Evolutionary conservation across 768 basidiomycete species (phyloP), one percentile per base, ranked within the genome.

Genomic region (Cantharellus cinnabarinus): DNA sequence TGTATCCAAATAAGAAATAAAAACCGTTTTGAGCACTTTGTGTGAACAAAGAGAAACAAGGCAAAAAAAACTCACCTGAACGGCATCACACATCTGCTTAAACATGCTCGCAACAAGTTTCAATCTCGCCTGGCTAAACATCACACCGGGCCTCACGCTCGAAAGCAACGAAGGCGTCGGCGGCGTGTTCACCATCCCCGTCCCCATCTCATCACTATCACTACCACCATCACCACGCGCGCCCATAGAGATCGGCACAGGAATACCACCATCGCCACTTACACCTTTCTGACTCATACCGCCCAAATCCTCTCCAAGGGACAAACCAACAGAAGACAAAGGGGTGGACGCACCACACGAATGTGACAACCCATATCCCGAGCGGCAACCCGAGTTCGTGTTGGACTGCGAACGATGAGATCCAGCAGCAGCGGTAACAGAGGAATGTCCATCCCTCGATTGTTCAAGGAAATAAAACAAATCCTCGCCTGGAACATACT

Each of bases 381-480:
- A 10, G 10, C 1, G 10, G 1, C 44, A 29, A 48, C 1, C 1
- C 44, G 52, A 54, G 52, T 54, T 54, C 1, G 20, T 29, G 20
- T 29, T 29, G 20, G 14, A 48, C 44, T 10, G 44, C 20, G 20
- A 29, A 29, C 20, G 20, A 29, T 0, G 20, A 29, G 20, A 29
- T 29, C 20, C 20, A 29, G 20, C 20, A 29, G 20, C 20, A 29
- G 55, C n/a, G 39, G 44, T 42, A 51, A 41, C 50, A n/a, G 5
- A n/a, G 56, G 42, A 41, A 10, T 38, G 5, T 1, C 10, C 41
- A 70, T 94, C 90, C 69, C 85, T 82, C 62, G 88, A 82, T 74
- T 95, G 89, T 74, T 97, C 93, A 56, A 99, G 78, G 77, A 97
- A 99, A 73, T 91, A 99, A 71, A 91, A 99, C 63, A 98, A 75